Evolutionary conservation across 192 early-diverging fungal genomes (phyloP).

Genomic region (Piromyces finnis): DNA sequence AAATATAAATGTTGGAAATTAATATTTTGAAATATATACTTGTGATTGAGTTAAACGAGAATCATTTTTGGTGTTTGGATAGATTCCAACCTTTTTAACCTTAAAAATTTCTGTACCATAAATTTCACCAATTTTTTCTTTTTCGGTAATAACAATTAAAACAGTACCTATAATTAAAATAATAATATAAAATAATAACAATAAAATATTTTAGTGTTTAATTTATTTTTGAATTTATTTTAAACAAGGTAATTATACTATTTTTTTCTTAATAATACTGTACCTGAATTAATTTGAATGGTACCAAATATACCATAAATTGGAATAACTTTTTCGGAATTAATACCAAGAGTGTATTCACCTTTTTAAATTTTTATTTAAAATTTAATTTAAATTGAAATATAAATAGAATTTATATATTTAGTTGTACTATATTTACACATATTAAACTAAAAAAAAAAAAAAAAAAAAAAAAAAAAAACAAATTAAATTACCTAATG

Average conservation of each 20-base stretch:
- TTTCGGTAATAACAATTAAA: conserved; percentile 50
- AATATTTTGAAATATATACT: conserved; percentile 14
- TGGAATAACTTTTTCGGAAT: not conserved
- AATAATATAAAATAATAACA: not conserved
- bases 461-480: too few species aligned
- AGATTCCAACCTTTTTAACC: conserved; percentile 30
- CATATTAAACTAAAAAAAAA: too few species aligned
- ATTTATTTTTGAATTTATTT: too few species aligned
- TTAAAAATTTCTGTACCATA: conserved; percentile 41
- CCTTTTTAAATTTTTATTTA: not conserved
- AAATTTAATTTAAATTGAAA: not conserved
- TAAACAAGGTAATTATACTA: too few species aligned
- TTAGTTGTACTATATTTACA: too few species aligned
- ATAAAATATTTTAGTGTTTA: not conserved
- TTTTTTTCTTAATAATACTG: too few species aligned
- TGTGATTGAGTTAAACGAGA: conserved; percentile 13
- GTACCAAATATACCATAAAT: not conserved
- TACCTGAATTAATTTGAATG: not conserved
- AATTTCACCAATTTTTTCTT: conserved; percentile 38
- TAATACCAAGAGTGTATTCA: not conserved
- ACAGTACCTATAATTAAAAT: not conserved
- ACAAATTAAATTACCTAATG: not conserved
- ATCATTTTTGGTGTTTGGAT: conserved; percentile 22
- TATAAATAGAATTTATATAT: too few species aligned
- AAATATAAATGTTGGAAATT: not conserved